Conservation (phyloP, 129 eudicot species). For the Lactuca sativa region DNA sequence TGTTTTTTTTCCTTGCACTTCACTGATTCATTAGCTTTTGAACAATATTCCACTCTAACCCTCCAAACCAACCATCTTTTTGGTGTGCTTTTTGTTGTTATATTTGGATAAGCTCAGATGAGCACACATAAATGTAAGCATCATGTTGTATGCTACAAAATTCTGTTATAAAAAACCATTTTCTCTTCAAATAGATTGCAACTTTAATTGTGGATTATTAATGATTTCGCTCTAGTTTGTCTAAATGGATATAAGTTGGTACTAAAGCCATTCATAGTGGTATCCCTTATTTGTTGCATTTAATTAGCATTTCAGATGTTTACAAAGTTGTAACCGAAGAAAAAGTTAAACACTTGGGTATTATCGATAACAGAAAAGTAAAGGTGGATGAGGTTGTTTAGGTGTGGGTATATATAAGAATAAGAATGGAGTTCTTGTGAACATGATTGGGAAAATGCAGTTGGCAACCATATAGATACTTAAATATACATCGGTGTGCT, state of each 20-base stretch:
- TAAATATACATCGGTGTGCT: not conserved
- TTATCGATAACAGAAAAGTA: not conserved
- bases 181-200: not conserved
- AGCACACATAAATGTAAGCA: conserved; percentile 9
- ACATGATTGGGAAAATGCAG: conserved; percentile 29
- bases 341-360: not conserved
- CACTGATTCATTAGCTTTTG: conserved; percentile 5
- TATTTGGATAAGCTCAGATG: conserved; percentile 1
- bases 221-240: not conserved
- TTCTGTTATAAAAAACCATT: not conserved
- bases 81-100: conserved; percentile 1
- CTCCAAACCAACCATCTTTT: not conserved
- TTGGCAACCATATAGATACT: conserved; percentile 31
- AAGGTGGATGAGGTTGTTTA: not conserved
- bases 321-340: not conserved
- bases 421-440: conserved; percentile 31
- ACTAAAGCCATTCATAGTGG: not conserved
- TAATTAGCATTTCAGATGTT: not conserved
- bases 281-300: too few species aligned
- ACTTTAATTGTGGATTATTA: not conserved
- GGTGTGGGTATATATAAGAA: not conserved
- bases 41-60: not conserved
- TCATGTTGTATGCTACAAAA: not conserved
- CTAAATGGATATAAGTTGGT: not conserved
- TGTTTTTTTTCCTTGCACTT: not conserved